These are phyloP conservation scores for Ceraceosorus bombacis DNA, from an alignment of 1,284 basidiomycete genomes.

Conservation along the genomic window DNA sequence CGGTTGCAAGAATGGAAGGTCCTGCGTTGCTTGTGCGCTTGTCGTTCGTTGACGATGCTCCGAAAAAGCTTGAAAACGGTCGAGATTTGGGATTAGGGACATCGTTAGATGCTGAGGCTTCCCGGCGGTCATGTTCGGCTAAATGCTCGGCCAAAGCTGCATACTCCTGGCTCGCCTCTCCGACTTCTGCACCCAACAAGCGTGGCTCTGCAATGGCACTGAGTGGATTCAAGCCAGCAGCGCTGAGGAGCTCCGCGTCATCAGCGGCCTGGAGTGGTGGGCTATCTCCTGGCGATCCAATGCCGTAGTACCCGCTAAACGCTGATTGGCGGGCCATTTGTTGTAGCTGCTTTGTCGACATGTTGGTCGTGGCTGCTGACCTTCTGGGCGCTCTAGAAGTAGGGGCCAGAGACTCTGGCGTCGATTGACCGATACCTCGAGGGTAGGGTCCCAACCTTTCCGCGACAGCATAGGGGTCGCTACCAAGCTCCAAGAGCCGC, in stretches of 20 bases:
- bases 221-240: not conserved
- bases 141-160: not conserved
- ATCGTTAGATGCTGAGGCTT: not conserved
- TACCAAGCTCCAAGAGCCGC: constrained; percentile 2
- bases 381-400: not conserved
- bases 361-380: constrained; percentile 7
- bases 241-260: not conserved
- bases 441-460: not conserved
- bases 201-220: not conserved
- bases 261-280: not conserved
- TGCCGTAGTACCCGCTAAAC: constrained; percentile 32
- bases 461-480: constrained; percentile 3
- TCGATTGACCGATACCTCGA: constrained; percentile 3
- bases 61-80: not conserved
- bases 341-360: constrained; percentile 34
- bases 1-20: not conserved
- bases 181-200: not conserved
- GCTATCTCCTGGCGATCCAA: constrained; percentile 1
- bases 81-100: not conserved
- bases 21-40: too few relatives aligned
- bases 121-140: too few relatives aligned
- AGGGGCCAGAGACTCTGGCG: too few relatives aligned
- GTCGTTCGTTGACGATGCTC: too few relatives aligned
- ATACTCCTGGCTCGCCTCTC: not conserved
- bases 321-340: constrained; percentile 23